These are phyloP conservation scores for Kodamaea hsintzibuensis DNA, from an alignment of 805 yeast genomes.

Conservation along the genomic window DNA sequence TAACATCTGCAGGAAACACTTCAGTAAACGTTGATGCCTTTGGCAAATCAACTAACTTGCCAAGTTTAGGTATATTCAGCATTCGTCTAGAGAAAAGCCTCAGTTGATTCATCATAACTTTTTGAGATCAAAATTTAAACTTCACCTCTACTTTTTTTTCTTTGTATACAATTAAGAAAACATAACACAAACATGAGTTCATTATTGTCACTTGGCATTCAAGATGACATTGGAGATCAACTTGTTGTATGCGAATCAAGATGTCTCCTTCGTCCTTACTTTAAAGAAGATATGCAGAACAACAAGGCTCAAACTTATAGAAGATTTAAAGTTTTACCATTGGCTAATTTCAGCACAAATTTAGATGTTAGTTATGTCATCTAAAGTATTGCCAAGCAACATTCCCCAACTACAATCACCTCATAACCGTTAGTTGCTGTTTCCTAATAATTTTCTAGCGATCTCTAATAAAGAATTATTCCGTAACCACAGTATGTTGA, in stretches of 20 bases:
- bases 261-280: no score
- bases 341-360: no score
- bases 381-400: background rate
- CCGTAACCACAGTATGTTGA: background rate
- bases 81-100: conserved; percentile 2
- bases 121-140: background rate
- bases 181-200: no score
- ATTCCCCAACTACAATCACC: background rate
- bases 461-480: no score
- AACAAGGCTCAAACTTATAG: no score
- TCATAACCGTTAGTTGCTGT: background rate
- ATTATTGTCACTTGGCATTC: no score
- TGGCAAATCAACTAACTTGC: conserved; percentile 28
- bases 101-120: background rate
- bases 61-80: conserved; percentile 9
- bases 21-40: conserved; percentile 31
- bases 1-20: conserved; percentile 29
- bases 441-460: background rate
- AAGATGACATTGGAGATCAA: no score
- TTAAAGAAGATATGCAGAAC: no score
- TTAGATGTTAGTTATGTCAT: background rate
- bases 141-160: background rate
- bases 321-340: no score
- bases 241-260: no score
- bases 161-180: no score